Evolutionary conservation across 805 yeast genomes (phyloP).

Genomic region (Cyberlindnera meyerae): DNA sequence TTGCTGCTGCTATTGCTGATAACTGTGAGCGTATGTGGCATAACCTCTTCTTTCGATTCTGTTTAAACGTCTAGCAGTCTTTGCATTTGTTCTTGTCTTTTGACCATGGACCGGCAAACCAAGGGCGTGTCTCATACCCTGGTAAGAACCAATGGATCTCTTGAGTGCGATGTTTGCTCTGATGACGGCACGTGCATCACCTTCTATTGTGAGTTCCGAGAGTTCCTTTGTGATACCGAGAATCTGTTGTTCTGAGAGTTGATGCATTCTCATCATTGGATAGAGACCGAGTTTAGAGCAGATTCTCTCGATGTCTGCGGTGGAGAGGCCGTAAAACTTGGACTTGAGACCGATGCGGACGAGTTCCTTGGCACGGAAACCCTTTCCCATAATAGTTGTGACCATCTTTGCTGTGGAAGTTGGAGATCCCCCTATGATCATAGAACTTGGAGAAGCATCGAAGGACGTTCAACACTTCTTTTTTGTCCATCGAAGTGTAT

Average conservation of each 20-base stretch:
- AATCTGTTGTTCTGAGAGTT: conserved; percentile 81
- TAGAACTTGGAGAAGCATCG: no score
- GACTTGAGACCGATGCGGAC: conserved; percentile 60
- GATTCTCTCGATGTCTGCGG: conserved; percentile 59
- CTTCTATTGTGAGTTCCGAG: conserved; percentile 77
- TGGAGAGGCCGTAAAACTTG: conserved; percentile 86
- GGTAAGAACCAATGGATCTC: conserved; percentile 76
- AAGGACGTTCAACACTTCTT: no score
- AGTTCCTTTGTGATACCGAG: conserved; percentile 85
- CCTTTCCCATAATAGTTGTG: conserved; percentile 26
- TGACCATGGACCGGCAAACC: conserved; percentile 87
- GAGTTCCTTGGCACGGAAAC: conserved; percentile 27
- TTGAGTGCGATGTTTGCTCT: conserved; percentile 75
- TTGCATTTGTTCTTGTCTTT: conserved; percentile 84
- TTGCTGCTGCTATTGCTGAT: neutral
- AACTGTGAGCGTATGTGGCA: conserved; percentile 6
- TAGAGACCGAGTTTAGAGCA: conserved; percentile 89
- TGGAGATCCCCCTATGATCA: no score
- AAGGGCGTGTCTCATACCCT: conserved; percentile 84
- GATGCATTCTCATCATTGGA: conserved; percentile 93
- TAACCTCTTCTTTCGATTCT: conserved; percentile 59
- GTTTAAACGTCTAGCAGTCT: conserved; percentile 84
- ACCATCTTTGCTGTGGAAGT: no score
- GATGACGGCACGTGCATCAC: conserved; percentile 66
- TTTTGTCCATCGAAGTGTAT: neutral